Percentiles rank a stretch among this genome's conserved stretches.
Evolutionary conservation across 257 asterid species (phyloP).

Genomic region (Rhazya stricta): DNA sequence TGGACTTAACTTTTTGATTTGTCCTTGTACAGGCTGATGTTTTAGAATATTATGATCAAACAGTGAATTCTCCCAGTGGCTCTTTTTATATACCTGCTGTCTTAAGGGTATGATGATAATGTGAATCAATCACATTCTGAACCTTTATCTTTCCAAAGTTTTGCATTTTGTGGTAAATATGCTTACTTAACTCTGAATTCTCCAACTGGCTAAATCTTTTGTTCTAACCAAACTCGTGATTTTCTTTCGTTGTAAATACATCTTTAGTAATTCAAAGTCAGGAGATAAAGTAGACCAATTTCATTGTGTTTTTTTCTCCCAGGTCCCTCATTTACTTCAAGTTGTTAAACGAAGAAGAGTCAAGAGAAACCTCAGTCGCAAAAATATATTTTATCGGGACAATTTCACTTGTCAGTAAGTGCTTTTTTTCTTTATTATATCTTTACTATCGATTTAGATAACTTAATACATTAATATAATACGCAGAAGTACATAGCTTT

Average conservation of each 20-base stretch:
- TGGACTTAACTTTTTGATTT: neutral
- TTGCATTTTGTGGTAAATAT: neutral
- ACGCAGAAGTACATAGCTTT: neutral
- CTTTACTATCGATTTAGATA: neutral
- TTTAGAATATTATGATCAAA: slow-evolving; percentile 87
- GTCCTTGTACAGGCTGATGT: slow-evolving; percentile 78
- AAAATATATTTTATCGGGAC: slow-evolving; percentile 76
- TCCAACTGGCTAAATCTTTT: neutral
- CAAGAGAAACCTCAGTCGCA: slow-evolving; percentile 69
- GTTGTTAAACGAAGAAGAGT: slow-evolving; percentile 76
- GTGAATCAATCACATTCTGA: slow-evolving; percentile 16
- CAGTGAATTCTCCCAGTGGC: slow-evolving; percentile 80
- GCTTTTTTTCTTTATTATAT: slow-evolving; percentile 6
- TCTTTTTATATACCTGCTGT: slow-evolving; percentile 93
- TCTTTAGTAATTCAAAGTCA: slow-evolving; percentile 6
- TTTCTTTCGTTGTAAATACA: neutral
- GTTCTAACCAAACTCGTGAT: neutral
- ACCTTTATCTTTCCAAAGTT: neutral
- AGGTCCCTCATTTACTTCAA: slow-evolving; percentile 89
- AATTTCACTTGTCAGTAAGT: slow-evolving; percentile 88
- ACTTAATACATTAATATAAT: neutral
- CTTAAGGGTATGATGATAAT: slow-evolving; percentile 62
- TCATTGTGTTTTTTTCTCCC: slow-evolving; percentile 19
- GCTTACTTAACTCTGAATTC: neutral
- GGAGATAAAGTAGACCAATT: neutral